Evolutionary conservation across 2,329 filamentous ascomycete species (phyloP).

Genomic region (Helotiales sp.): DNA sequence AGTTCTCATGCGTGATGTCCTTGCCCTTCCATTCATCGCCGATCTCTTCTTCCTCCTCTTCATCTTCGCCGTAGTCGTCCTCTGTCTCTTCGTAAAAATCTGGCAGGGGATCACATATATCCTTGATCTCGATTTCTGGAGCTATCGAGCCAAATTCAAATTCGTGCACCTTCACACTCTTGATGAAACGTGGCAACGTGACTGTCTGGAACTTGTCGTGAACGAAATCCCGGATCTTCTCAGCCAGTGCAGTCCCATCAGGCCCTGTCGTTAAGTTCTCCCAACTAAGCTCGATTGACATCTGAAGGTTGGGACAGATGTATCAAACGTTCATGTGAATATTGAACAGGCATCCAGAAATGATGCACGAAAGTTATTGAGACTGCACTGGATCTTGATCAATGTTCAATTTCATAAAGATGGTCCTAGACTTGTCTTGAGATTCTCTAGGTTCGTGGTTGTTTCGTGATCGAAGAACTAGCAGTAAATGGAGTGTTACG

Average conservation of each 20-base stretch:
- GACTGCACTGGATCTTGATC: no score
- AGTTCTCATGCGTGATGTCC: slow-evolving; percentile 20
- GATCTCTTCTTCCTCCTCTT: slow-evolving; percentile 48
- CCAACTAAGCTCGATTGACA: slow-evolving; percentile 99
- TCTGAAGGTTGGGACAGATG: slow-evolving; percentile 39
- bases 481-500: no score
- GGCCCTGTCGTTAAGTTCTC: slow-evolving; percentile 85
- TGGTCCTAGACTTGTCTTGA: no score
- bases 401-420: no score
- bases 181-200: slow-evolving; percentile 90
- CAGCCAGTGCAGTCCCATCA: slow-evolving; percentile 81
- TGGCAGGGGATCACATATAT: slow-evolving; percentile 90
- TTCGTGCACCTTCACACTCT: slow-evolving; percentile 89
- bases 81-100: slow-evolving; percentile 92
- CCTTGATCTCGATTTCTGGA: slow-evolving; percentile 88
- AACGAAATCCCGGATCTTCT: slow-evolving; percentile 87
- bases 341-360: neutral
- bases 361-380: no score
- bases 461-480: no score
- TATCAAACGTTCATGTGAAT: neutral
- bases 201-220: slow-evolving; percentile 95
- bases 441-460: no score
- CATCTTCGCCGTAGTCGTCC: slow-evolving; percentile 60
- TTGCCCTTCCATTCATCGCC: slow-evolving; percentile 35
- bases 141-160: slow-evolving; percentile 88